Conservation (phyloP, 805 yeast species). For the Schizosaccharomyces octosporus region DNA sequence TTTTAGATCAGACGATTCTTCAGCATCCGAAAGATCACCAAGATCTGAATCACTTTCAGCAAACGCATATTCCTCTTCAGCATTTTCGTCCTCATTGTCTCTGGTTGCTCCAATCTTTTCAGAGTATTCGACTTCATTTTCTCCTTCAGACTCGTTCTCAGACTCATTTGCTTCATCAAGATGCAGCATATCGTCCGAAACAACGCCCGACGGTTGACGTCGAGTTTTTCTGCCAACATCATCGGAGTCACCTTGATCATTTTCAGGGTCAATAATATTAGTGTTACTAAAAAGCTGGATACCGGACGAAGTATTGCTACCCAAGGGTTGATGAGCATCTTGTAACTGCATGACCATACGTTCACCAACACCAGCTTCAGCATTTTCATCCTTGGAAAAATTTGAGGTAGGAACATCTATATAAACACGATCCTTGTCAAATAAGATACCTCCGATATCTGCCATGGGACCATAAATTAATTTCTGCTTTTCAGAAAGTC, state of each 20-base stretch:
- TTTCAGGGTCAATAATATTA: constrained; percentile 8
- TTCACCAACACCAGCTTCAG: constrained; percentile 53
- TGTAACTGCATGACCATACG: constrained; percentile 63
- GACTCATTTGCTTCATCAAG: constrained; percentile 11
- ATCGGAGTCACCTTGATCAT: constrained; percentile 9
- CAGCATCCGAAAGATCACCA: constrained; percentile 19
- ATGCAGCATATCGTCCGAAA: constrained; percentile 4
- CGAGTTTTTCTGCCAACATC: constrained; percentile 11
- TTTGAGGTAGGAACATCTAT: constrained; percentile 43
- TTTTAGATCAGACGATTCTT: constrained; percentile 10
- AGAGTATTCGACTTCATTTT: constrained; percentile 10
- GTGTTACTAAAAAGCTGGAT: constrained; percentile 43
- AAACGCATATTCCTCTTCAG: constrained; percentile 24
- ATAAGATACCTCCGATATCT: constrained; percentile 94
- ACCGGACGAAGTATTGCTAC: constrained; percentile 41
- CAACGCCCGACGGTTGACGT: constrained; percentile 6
- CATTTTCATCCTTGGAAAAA: constrained; percentile 23
- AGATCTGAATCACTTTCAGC: constrained; percentile 20
- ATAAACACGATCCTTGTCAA: constrained; percentile 92
- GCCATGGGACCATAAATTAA: constrained; percentile 97
- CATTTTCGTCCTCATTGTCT: constrained; percentile 16
- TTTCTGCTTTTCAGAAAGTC: constrained; percentile 83
- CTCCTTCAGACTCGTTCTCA: constrained; percentile 11
- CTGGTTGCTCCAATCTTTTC: background rate
- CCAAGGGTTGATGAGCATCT: constrained; percentile 33